Base-by-base conservation (phyloP, 2,329 filamentous ascomycete genomes). In the Ophiocordyceps polyrhachis-furcata region DNA sequence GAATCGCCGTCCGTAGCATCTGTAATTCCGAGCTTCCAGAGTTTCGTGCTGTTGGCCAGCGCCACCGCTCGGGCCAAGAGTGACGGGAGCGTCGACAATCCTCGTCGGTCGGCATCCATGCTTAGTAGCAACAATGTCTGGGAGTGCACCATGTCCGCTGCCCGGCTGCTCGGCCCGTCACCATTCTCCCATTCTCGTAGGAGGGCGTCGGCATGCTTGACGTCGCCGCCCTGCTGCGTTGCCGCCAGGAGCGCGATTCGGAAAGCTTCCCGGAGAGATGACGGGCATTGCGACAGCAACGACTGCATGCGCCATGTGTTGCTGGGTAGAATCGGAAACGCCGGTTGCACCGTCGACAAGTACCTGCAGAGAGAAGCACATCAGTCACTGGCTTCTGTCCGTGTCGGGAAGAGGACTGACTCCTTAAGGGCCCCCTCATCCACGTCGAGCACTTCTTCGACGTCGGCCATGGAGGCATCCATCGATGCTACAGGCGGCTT, bases 81-180 rank as follows among this genome's bases (percentile, higher is more conserved):
- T 14, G 65, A 67, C 0, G 59, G 62, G 44, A 49, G 60, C 52
- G 45, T 74, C 65, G 52, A 69, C 61, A 53, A 76, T 69, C 54
- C 55, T 32, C 60, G 55, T 60, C 60, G 62, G 52, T 82, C 79
- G 2, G 76, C 73, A 49, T 81, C 77, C 25, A 84, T 70, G 13
- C 74, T 71, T 55, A 83, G 69, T 42, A 86, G 64, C 32, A 84
- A 62, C 37, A 84, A 62, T 0, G 75, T 76, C 54, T 84, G 81
- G 7, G 83, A 66, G 54, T 81, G 76, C 0, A 83, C 65, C 20
- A 76, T 64, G 45, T 73, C 65, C 21, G 62, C 60, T 5, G 63
- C 56, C 4, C 58, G 49, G 7, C 63, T 62, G 31, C 61, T 62
- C 19, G 61, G 58, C 3, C 55, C 56, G 41, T 61, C 60, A 6